Conservation (phyloP, 176 grass and related monocot species). For the Chloris gayana region DNA sequence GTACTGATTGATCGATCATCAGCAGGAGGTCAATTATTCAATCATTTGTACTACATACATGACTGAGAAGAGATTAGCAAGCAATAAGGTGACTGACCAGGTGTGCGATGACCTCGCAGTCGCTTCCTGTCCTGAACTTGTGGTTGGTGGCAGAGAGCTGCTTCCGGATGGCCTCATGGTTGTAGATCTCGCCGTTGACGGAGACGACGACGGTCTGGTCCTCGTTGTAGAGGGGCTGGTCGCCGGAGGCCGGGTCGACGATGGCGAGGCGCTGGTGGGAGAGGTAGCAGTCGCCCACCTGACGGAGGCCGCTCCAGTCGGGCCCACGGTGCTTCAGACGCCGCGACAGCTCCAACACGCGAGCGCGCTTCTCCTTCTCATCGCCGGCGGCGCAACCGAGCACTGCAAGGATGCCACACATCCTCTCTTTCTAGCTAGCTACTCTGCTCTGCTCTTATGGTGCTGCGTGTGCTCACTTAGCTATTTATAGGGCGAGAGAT, state of each 20-base stretch:
- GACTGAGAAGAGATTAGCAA: too few species aligned
- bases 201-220: slow-evolving; percentile 65
- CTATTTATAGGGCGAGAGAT: too few species aligned
- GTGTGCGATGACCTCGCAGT: slow-evolving; percentile 89
- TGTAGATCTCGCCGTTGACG: slow-evolving; percentile 95
- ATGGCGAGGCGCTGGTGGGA: slow-evolving; percentile 83
- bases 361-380: slow-evolving; percentile 33
- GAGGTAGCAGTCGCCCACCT: slow-evolving; percentile 64
- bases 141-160: slow-evolving; percentile 39
- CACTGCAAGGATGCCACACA: slow-evolving; percentile 74
- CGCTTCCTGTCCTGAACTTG: slow-evolving; percentile 83
- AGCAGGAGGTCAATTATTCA: not conserved
- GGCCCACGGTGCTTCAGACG: slow-evolving; percentile 77
- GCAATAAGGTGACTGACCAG: slow-evolving; percentile 51
- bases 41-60: not conserved
- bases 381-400: slow-evolving; percentile 55
- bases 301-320: slow-evolving; percentile 69
- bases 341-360: slow-evolving; percentile 76
- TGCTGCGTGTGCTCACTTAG: too few species aligned
- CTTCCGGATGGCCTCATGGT: slow-evolving; percentile 61
- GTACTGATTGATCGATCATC: slow-evolving; percentile 7
- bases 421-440: not conserved
- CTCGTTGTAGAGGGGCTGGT: slow-evolving; percentile 85
- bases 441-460: too few species aligned
- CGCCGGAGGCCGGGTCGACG: slow-evolving; percentile 78